Evolutionary conservation across 2,329 filamentous ascomycete genomes (phyloP), one percentile per base, ranked within the genome.

Genomic region (Trichoderma endophyticum): DNA sequence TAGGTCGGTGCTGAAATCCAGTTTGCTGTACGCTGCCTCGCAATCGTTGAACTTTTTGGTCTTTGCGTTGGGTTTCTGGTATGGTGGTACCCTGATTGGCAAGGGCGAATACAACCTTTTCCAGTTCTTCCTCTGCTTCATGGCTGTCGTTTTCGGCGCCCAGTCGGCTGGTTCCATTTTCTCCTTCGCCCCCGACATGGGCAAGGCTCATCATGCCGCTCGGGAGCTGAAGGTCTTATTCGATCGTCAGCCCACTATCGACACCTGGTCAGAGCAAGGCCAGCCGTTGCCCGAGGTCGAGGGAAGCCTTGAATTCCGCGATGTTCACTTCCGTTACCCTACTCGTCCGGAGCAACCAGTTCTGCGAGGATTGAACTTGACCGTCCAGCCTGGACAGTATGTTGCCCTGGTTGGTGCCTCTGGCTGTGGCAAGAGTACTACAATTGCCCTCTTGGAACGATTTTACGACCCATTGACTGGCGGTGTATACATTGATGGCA

Each of bases 311-410:
- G 94, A 98, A 80, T 97, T 99, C 84, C 90, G 92, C 24, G 91
- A 97, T 75, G 94, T 98, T 2, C 94, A 97, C 80, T 98, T 98
- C 87, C 89, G 94, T 54, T 99, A 98, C 78, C 95, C 95, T 0
- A 97, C 94, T 0, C 90, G 96, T 1, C 93, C 94, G 0, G 94
- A 97, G 76, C 93, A 97, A 76, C 93, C 94, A 18, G 94, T 98
- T 0, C 89, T 98, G 2, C 92, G 93, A 34, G 95, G 95, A 0
- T 85, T 98, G 14, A 91, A 96, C 81, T 85, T 95, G 8, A 85
- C 84, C n/a, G 89, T 95, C 57, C 88, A 90, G 34, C 92, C 93
- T 0, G 93, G 93, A 5, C 92, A 95, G 79, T 96, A 95, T 77
- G 88, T 95, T 8, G 96, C 95, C 0, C 88, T 98, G 2, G 96